Evolutionary conservation across 2,329 filamentous ascomycete genomes (phyloP), one percentile per base, ranked within the genome.

Genomic region (Sarocladium oryzae): DNA sequence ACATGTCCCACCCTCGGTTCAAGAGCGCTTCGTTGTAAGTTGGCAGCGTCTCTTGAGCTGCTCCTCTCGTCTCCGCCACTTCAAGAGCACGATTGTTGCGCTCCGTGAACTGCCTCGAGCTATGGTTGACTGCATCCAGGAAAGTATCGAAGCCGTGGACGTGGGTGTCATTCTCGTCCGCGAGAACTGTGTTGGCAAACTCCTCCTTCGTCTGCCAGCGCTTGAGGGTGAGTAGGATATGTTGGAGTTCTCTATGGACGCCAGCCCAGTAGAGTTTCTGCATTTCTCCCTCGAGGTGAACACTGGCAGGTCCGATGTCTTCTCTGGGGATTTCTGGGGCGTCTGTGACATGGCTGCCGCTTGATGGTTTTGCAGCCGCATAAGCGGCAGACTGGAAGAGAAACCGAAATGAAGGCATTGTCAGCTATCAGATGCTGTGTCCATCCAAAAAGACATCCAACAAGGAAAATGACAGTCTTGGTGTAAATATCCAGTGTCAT

Each of bases 71-170:
- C 16, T 13, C 33, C 21, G 26, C 18, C 13, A 18, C 3, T 15
- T 52, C 30, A 16, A 52, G n/a, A 16, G 40, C 49, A 13, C 26
- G 32, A n/a, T 49, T 21, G n/a, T 63, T 58, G n/a, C 57, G 57
- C 11, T 57, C 52, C 6, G 62, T 58, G 45, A 68, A 66, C 13
- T 58, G 56, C 2, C 62, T 57, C 3, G 62, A 59, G 8, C 57
- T 57, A 9, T 68, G 54, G 50, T 56, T 64, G 28, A 71, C 64
- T 24, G 69, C 63, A 33, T 68, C 63, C 7, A 71, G 45, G 43
- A 70, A 71, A 0, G 68, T 68, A 38, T 70, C 67, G 48, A 64
- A 71, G 8, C 68, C 69, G 52, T 69, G 60, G 5, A 70, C 58
- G 24, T 59, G 52, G 23, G 58, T 50, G 35, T 66, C 60, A 1